Conservation (phyloP, 441 rosid species). For the Hura crepitans region DNA sequence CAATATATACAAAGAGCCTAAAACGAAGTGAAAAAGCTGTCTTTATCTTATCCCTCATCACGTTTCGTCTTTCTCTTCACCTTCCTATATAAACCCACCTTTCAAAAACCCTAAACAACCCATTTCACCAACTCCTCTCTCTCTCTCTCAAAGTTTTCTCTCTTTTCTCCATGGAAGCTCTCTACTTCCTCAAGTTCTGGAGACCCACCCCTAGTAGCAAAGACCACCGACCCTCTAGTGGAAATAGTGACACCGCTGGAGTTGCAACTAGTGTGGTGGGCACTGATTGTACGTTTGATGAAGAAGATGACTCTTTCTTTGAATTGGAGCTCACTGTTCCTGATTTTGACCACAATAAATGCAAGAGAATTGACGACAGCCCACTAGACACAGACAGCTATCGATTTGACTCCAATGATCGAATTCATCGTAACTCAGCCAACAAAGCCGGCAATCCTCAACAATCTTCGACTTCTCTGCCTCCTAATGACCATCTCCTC, state of each 20-base stretch:
- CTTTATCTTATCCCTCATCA: background rate
- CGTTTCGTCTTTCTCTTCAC: slow-evolving; percentile 6
- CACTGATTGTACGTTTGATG: slow-evolving; percentile 38
- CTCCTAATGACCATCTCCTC: slow-evolving; percentile 27
- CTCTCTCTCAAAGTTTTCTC: background rate
- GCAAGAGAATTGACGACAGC: slow-evolving; percentile 12
- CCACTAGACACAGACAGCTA: slow-evolving; percentile 24
- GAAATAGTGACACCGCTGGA: slow-evolving; percentile 28
- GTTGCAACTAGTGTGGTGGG: slow-evolving; percentile 26
- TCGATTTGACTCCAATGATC: slow-evolving; percentile 23
- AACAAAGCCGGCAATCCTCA: slow-evolving; percentile 15
- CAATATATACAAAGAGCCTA: slow-evolving; percentile 27
- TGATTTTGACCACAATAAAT: slow-evolving; percentile 27
- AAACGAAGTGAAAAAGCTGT: slow-evolving; percentile 42
- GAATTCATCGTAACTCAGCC: slow-evolving; percentile 9
- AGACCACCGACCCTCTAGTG: slow-evolving; percentile 19
- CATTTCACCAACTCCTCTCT: background rate
- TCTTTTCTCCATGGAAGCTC: slow-evolving; percentile 49
- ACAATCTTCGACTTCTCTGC: slow-evolving; percentile 29
- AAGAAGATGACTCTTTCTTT: slow-evolving; percentile 82
- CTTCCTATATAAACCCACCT: slow-evolving; percentile 15
- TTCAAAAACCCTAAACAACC: slow-evolving; percentile 8
- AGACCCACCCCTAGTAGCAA: slow-evolving; percentile 24
- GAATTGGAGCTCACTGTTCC: slow-evolving; percentile 68
- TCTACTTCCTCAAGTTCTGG: slow-evolving; percentile 58